Conservation (phyloP, 257 asterid species). For the Verbena officinalis region DNA sequence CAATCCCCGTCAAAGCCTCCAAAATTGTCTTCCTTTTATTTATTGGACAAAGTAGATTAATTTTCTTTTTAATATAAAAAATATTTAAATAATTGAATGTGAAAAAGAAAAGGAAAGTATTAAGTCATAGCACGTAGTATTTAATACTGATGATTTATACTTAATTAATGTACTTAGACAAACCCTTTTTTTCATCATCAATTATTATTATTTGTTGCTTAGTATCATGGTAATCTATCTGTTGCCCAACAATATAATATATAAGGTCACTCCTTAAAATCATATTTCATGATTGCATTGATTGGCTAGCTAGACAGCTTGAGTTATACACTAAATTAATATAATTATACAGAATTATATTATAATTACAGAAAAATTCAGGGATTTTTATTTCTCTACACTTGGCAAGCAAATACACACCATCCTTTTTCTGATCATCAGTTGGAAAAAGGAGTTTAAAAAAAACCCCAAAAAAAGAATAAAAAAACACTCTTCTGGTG, state of each 20-base stretch:
- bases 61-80: too few species aligned
- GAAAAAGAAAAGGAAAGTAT: too few species aligned
- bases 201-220: not conserved
- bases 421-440: slow-evolving; percentile 2
- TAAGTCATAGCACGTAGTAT: too few species aligned
- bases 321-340: slow-evolving; percentile 37
- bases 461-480: slow-evolving; percentile 1
- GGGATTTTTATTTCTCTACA: slow-evolving; percentile 13
- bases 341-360: slow-evolving; percentile 27
- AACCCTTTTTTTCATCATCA: too few species aligned
- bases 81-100: too few species aligned
- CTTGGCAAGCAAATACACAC: slow-evolving; percentile 17
- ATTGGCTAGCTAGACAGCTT: slow-evolving; percentile 34
- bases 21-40: too few species aligned
- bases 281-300: slow-evolving; percentile 32
- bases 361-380: slow-evolving; percentile 22
- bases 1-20: too few species aligned
- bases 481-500: slow-evolving; percentile 4
- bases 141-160: too few species aligned
- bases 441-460: slow-evolving; percentile 13
- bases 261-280: slow-evolving; percentile 26
- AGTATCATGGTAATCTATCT: slow-evolving; percentile 11
- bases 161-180: not conserved
- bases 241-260: slow-evolving; percentile 24
- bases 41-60: too few species aligned